Evolutionary conservation across 1,139 yeast species (phyloP), one percentile per base, ranked within the genome.

Genomic region (Candida sp.): DNA sequence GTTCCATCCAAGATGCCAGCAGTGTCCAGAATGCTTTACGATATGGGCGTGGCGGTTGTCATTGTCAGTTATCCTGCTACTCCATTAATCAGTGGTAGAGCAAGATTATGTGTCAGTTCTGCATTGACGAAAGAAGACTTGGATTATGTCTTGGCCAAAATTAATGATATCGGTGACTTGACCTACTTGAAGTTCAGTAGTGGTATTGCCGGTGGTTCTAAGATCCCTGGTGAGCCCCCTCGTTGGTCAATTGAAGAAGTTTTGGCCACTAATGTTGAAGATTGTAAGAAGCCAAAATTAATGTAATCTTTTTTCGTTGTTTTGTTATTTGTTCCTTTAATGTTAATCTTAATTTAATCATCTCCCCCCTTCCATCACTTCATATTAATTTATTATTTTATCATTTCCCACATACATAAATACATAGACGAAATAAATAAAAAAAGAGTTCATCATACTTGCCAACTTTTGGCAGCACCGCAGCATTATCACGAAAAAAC

Each of bases 11-110:
- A 92, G 69, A 91, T 94, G 97, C 96, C 97, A 12, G 93, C 96
- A 0, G 83, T 92, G 55, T 88, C 97, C 41, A 83, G 97, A 67
- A 81, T 84, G 80, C 81, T 94, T 79, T 83, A 89, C 60, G 85
- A 82, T 52, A 77, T 84, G 70, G 89, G 89, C 51, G 86, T 94
- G 55, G 99, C 99, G 5, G 94, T 94, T 48, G 99, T 96, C 43
- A 87, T 94, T 60, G 98, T 93, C 45, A 97, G 98, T 30, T 94
- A 94, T 66, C 99, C 99, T 7, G 99, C 99, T 1, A 93, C 99
- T 1, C 97, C 98, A 31, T 79, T 94, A 58, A 86, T 90, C 35
- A 84, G 93, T 49, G 90, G 97, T 8, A 85, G 99, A 73, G 93
- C 91, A 27, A 85, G 99, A 68, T 83, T 94, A 63, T 94, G 99